phyloP scores from a whole-genome alignment of 2,329 filamentous ascomycete genomes.

The Lachnellula suecica region DNA sequence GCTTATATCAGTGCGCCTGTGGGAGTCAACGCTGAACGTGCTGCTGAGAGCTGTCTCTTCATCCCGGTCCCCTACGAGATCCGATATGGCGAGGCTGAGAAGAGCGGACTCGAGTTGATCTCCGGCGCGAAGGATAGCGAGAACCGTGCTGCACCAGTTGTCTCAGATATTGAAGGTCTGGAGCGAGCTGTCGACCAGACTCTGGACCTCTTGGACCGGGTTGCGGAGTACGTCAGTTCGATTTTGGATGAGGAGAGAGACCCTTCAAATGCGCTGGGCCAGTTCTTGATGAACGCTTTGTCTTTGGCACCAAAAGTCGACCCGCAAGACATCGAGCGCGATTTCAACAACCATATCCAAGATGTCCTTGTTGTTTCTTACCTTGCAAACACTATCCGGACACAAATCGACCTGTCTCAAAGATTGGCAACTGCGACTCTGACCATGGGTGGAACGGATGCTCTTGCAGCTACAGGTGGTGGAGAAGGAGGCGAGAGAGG shows the following conservation, averaged over 20 bases:
- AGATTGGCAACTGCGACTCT: constrained; percentile 80
- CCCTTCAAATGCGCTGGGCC: constrained; percentile 87
- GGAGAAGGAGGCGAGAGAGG: constrained; percentile 46
- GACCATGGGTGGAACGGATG: constrained; percentile 51
- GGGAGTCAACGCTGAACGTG: constrained; percentile 90
- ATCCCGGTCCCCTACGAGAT: constrained; percentile 96
- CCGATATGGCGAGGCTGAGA: constrained; percentile 79
- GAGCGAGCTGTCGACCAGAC: constrained; percentile 86
- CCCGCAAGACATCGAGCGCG: constrained; percentile 82
- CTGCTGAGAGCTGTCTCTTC: constrained; percentile 94
- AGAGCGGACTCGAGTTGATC: constrained; percentile 79
- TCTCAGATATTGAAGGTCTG: constrained; percentile 86
- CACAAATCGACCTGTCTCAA: constrained; percentile 97
- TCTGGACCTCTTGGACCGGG: constrained; percentile 84
- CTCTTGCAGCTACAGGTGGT: constrained; percentile 33
- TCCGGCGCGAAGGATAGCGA: constrained; percentile 78
- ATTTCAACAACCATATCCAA: constrained; percentile 99
- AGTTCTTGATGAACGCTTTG: constrained; percentile 92
- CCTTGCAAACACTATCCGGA: constrained; percentile 97
- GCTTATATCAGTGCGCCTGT: constrained; percentile 96
- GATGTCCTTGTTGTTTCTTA: constrained; percentile 98
- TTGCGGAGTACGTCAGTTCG: constrained; percentile 87
- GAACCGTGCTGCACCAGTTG: constrained; percentile 68
- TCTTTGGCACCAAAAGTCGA: constrained; percentile 95
- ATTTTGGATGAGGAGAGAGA: constrained; percentile 91